These are phyloP conservation scores for Wickerhamiella allomyrinae DNA, from an alignment of 805 yeast genomes.

Conservation along the genomic window DNA sequence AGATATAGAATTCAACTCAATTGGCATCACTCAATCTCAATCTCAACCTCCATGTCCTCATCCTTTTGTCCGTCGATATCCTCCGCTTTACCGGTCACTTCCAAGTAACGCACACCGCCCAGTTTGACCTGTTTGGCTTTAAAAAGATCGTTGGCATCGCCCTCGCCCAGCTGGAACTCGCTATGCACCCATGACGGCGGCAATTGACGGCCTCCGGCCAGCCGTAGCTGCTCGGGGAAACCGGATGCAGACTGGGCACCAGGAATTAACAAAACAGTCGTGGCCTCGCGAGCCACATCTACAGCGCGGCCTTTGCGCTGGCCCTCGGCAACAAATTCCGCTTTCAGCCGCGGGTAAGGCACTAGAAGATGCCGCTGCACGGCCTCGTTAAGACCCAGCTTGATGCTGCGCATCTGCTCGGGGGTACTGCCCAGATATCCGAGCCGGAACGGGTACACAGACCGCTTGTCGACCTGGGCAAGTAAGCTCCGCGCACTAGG, in stretches of 20 bases:
- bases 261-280: constrained; percentile 53
- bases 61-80: background rate
- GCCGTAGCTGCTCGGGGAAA: constrained; percentile 46
- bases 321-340: constrained; percentile 59
- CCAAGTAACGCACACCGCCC: constrained; percentile 23
- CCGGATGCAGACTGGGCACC: constrained; percentile 26
- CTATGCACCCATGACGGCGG: constrained; percentile 84
- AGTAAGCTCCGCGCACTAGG: constrained; percentile 59
- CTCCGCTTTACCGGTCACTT: constrained; percentile 12
- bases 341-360: constrained; percentile 56
- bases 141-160: constrained; percentile 23
- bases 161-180: constrained; percentile 43
- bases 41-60: background rate
- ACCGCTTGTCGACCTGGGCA: constrained; percentile 52
- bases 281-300: constrained; percentile 59
- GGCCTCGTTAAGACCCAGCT: constrained; percentile 69
- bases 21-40: too few species aligned
- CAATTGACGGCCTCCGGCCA: constrained; percentile 64
- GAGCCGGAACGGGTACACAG: constrained; percentile 87
- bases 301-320: constrained; percentile 37
- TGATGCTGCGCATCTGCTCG: constrained; percentile 44
- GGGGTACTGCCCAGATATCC: constrained; percentile 47
- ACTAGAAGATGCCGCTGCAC: constrained; percentile 65
- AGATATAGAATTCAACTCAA: too few species aligned
- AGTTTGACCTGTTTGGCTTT: constrained; percentile 18